Conservation (phyloP, 352 stramenopile genomes). For the Pythium angustatum region DNA sequence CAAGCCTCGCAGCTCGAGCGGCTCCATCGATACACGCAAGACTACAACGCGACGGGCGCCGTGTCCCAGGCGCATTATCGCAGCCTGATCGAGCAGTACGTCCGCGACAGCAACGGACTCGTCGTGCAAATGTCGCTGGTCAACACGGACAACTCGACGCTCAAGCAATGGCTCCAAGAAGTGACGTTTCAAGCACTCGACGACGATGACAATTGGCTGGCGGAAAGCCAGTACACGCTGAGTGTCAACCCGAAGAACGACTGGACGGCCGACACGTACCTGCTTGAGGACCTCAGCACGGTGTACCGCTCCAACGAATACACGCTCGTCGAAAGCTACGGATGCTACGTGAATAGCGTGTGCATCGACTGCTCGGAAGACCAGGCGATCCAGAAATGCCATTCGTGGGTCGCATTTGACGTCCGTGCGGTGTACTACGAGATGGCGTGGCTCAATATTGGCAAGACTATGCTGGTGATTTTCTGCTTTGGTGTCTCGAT, state of each 20-base stretch:
- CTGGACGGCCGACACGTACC: slow-evolving; percentile 58
- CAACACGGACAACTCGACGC: slow-evolving; percentile 41
- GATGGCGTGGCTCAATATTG: slow-evolving; percentile 68
- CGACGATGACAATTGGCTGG: slow-evolving; percentile 50
- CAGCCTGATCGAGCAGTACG: slow-evolving; percentile 67
- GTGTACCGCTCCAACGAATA: slow-evolving; percentile 64
- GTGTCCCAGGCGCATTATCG: slow-evolving; percentile 53
- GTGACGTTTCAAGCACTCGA: slow-evolving; percentile 61
- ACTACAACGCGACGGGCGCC: slow-evolving; percentile 71
- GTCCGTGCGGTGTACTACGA: slow-evolving; percentile 47
- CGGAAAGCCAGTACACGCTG: slow-evolving; percentile 38
- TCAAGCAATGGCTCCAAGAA: slow-evolving; percentile 56
- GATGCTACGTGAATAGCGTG: slow-evolving; percentile 64
- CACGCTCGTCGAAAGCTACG: slow-evolving; percentile 60
- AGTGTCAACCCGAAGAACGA: slow-evolving; percentile 67
- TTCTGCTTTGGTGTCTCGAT: slow-evolving; percentile 91
- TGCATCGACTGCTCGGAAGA: slow-evolving; percentile 53
- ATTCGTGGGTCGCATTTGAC: slow-evolving; percentile 78
- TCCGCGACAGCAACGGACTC: slow-evolving; percentile 69
- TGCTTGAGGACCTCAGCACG: slow-evolving; percentile 35
- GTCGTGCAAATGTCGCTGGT: slow-evolving; percentile 65
- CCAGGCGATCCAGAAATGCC: slow-evolving; percentile 47
- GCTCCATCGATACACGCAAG: slow-evolving; percentile 78
- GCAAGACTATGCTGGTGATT: slow-evolving; percentile 89
- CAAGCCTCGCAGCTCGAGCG: slow-evolving; percentile 75